phyloP scores from a whole-genome alignment of 2,329 filamentous ascomycete genomes.

The Cercospora citrullina region DNA sequence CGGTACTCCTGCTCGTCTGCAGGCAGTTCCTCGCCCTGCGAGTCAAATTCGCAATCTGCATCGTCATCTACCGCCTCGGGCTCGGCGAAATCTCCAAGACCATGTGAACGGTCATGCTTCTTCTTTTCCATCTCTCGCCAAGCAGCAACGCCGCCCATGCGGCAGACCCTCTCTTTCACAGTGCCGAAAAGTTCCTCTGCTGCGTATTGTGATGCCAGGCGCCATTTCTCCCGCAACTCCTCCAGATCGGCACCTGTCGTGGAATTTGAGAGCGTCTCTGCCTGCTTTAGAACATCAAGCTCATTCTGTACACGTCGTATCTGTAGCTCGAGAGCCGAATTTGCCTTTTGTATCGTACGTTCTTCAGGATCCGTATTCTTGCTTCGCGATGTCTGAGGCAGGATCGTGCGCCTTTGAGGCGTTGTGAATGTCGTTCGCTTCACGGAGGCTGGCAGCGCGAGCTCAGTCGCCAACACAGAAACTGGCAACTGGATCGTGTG shows the following conservation, averaged over 20 bases:
- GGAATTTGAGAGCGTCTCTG: slow-evolving; percentile 51
- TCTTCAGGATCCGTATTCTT: slow-evolving; percentile 31
- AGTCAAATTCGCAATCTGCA: slow-evolving; percentile 41
- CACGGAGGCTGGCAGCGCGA: background rate
- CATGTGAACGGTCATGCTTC: slow-evolving; percentile 35
- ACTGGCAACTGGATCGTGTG: slow-evolving; percentile 29
- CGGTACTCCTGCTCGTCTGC: slow-evolving; percentile 47
- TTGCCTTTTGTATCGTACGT: slow-evolving; percentile 28
- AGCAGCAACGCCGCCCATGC: slow-evolving; percentile 63
- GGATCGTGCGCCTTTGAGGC: slow-evolving; percentile 35
- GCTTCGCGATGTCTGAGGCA: slow-evolving; percentile 25
- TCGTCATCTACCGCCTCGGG: slow-evolving; percentile 39
- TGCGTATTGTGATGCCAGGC: slow-evolving; percentile 58
- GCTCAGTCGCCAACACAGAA: background rate
- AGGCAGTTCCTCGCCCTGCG: slow-evolving; percentile 37
- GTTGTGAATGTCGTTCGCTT: slow-evolving; percentile 13
- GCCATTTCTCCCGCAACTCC: slow-evolving; percentile 62
- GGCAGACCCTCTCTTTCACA: slow-evolving; percentile 60
- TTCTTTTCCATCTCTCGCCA: slow-evolving; percentile 46
- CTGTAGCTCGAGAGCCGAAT: slow-evolving; percentile 34
- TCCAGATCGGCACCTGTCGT: slow-evolving; percentile 57
- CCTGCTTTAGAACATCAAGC: slow-evolving; percentile 56
- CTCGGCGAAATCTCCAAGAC: slow-evolving; percentile 36
- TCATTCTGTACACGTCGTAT: slow-evolving; percentile 48
- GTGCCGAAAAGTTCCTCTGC: slow-evolving; percentile 67